Evolutionary conservation across 1,139 yeast genomes (phyloP), one percentile per base, ranked within the genome.

Genomic region (Debaryomyces fabryi): DNA sequence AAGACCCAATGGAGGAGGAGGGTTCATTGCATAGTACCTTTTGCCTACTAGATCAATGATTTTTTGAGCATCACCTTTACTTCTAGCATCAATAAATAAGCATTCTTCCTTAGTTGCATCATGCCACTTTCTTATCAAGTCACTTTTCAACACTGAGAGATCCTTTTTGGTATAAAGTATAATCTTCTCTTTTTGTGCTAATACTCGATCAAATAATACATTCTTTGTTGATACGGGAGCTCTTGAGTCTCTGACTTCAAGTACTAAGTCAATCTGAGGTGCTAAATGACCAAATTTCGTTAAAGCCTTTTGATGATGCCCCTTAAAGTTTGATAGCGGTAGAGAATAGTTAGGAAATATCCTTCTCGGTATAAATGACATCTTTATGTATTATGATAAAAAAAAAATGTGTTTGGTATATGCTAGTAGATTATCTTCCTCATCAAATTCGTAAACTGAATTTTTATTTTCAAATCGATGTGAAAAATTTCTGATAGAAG

Each of bases 181-280:
- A 5, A 88, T 58, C 58, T 80, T 82, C 29, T 80, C 79, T 54
- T 83, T 86, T 23, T 74, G 78, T 1, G 80, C 79, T 39, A 88
- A 70, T 0, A 87, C 80, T 42, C 82, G 74, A 53, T 89, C 95
- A 52, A 93, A 80, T n/a, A 92, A 72, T 2, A 85, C 85, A 65
- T 93, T 93, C 39, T 91, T 78, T 1, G 96, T 86, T 4, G 95
- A 79, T 3, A 92, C 59, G 0, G 99, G 99, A 0, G 97, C 96
- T 51, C 99, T 71, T 1, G 93, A 76, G 63, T 93, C 99, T 59
- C 98, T 70, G 3, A 93, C 79, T 60, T 93, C 99, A 4, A 93
- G 67, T 1, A 93, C 81, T 43, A 90, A 65, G 61, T 93, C 96
- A 29, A 91, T 77, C 56, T 88, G 93, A 0, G 95, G 91, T 2